Base-by-base conservation (phyloP, 148 eudicot genomes). In the Silene latifolia region DNA sequence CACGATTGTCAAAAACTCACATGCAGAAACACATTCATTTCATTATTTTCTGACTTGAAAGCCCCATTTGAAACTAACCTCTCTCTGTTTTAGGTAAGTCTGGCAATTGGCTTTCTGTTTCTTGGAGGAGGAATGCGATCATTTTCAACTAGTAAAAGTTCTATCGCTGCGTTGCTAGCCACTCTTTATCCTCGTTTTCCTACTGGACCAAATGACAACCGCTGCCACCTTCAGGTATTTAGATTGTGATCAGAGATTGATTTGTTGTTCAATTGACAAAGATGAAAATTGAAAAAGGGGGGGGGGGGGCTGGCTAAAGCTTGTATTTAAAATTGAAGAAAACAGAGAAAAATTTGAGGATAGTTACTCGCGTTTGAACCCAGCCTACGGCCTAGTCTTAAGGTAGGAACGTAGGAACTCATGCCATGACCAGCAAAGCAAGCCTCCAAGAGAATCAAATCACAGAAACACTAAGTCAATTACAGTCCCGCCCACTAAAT, bases 171-270 rank as follows among this genome's bases (percentile, higher is more conserved):
- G 44, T 85, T 92, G 86, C 76, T 95, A 54, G 86, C 91, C 76
- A 87, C 97, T 62, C 80, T 95, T 60, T 95, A 95, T 90, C 98
- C 98, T 17, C 97, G 97, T 72, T 89, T 95, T 70, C 98, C 98
- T 20, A 86, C 87, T 18, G 97, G 97, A 73, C 96, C 97, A 67
- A 90, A 92, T 88, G 98, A 95, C 76, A 95, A 95, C 77, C 88
- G 97, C 56, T 95, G 98, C 85, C 97, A 90, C 83, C 92, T 95
- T 72, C 98, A 95, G 98, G 98, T 90, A 79, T 58, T 32, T 54
- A 51, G 19, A 67, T 11, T 77, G 66, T 77, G 66, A 29, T 76
- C 56, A 39, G 54, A 18, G 48, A 42, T 15, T 66, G 13, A 29
- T 12, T 1, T 57, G 27, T 72, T 56, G 20, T 21, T 32, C n/a